Evolutionary conservation across 2,329 filamentous ascomycete species (phyloP).

Genomic region (Apiospora pterosperma): DNA sequence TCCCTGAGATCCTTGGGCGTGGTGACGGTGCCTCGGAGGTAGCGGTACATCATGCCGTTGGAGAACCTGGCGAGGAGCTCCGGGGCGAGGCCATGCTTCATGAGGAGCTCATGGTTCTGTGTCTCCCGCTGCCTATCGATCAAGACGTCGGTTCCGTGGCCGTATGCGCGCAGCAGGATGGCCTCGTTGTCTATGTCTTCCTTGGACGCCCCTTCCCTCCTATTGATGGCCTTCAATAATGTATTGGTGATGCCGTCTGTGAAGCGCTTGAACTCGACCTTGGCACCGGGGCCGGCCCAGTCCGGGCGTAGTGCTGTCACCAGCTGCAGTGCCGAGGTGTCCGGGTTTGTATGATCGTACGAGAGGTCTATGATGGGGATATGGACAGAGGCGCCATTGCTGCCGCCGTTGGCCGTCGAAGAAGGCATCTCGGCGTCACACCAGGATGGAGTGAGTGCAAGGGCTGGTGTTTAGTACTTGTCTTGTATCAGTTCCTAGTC

Average conservation of each 20-base stretch:
- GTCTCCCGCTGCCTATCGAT: conserved; percentile 90
- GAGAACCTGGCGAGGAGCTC: conserved; percentile 86
- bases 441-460: not conserved
- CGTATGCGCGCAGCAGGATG: conserved; percentile 87
- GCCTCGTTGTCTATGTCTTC: conserved; percentile 67
- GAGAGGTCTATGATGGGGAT: conserved; percentile 62
- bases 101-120: conserved; percentile 80
- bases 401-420: not conserved
- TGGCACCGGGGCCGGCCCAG: conserved; percentile 71
- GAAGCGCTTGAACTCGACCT: conserved; percentile 83
- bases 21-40: conserved; percentile 77
- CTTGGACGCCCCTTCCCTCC: conserved; percentile 56
- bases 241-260: conserved; percentile 99
- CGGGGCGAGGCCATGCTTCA: conserved; percentile 78
- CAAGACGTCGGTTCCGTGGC: conserved; percentile 87
- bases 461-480: too few species aligned
- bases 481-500: not conserved
- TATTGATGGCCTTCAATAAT: conserved; percentile 73
- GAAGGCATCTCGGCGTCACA: not conserved
- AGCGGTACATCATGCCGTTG: conserved; percentile 94
- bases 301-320: conserved; percentile 78
- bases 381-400: not conserved
- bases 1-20: conserved; percentile 75
- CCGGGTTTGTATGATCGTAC: conserved; percentile 75
- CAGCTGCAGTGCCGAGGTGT: conserved; percentile 74